These are phyloP conservation scores for Huiozyma sinensis DNA, from an alignment of 805 yeast genomes.

Conservation along the genomic window DNA sequence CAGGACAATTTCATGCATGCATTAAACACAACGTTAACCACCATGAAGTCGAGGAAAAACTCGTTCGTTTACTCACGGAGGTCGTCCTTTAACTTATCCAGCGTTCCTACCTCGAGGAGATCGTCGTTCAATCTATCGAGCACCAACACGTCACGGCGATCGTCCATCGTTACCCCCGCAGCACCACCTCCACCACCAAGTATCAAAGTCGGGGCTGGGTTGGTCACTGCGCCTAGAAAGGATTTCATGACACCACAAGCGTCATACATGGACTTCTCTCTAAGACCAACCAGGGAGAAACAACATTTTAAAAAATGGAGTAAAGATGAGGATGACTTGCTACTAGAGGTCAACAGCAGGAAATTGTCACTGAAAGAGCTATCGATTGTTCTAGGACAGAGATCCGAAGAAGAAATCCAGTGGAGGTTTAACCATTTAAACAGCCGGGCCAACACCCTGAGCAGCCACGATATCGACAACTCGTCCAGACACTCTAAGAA, in stretches of 20 bases:
- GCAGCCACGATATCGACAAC: too few species aligned
- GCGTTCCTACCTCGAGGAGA: slow-evolving; percentile 19
- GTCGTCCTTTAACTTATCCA: slow-evolving; percentile 22
- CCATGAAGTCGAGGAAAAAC: slow-evolving; percentile 23
- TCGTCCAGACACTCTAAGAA: too few species aligned
- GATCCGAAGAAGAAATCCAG: slow-evolving; percentile 65
- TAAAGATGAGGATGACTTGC: slow-evolving; percentile 59
- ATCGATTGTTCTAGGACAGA: slow-evolving; percentile 56
- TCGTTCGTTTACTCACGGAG: slow-evolving; percentile 22
- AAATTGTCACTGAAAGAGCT: slow-evolving; percentile 65
- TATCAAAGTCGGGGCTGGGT: slow-evolving; percentile 1
- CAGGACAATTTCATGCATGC: slow-evolving; percentile 2
- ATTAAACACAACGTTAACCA: slow-evolving; percentile 13
- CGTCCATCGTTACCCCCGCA: too few species aligned
- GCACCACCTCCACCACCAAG: slow-evolving; percentile 1
- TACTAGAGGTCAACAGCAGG: slow-evolving; percentile 39
- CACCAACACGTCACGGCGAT: background rate
- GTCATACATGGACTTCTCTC: background rate
- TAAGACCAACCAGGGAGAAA: background rate
- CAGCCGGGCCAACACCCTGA: background rate
- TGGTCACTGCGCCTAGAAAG: background rate
- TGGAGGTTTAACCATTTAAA: slow-evolving; percentile 30
- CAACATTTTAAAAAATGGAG: slow-evolving; percentile 31
- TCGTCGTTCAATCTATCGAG: slow-evolving; percentile 3
- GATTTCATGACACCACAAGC: background rate